Percentiles rank a stretch among this genome's conserved stretches.
These are phyloP conservation scores for Pulveroboletus ravenelii DNA, from an alignment of 768 basidiomycete species.

Conservation along the genomic window DNA sequence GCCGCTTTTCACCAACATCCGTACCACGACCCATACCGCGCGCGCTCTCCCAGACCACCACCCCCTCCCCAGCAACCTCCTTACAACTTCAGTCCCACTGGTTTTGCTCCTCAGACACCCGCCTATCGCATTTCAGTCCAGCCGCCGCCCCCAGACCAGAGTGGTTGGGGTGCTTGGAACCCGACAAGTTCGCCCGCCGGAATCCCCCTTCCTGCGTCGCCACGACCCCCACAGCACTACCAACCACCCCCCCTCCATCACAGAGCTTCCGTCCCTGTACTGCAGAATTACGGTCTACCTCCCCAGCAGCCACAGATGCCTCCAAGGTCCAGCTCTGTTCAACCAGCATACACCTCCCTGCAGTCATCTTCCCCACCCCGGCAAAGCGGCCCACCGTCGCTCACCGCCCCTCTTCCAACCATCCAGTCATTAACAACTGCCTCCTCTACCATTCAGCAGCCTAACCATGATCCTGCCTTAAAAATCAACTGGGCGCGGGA, in stretches of 20 bases:
- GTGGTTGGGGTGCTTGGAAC: constrained; percentile 16
- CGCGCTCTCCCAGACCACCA: constrained; percentile 24
- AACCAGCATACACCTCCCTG: constrained; percentile 15
- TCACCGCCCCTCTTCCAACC: constrained; percentile 69
- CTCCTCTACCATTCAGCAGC: constrained; percentile 46
- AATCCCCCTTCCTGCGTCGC: constrained; percentile 20
- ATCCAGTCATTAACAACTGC: constrained; percentile 53
- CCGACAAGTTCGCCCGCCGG: constrained; percentile 8
- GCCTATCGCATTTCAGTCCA: constrained; percentile 18
- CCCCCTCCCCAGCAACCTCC: constrained; percentile 17
- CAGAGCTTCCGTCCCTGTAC: constrained; percentile 19
- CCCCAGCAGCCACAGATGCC: constrained; percentile 22
- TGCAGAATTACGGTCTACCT: constrained; percentile 22
- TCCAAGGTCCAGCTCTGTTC: constrained; percentile 15
- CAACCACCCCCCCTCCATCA: constrained; percentile 21
- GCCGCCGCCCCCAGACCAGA: constrained; percentile 25
- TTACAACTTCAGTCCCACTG: constrained; percentile 14
- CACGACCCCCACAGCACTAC: constrained; percentile 18
- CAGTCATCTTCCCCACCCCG: constrained; percentile 24
- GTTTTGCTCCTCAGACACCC: constrained; percentile 10
- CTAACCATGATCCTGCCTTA: constrained; percentile 51
- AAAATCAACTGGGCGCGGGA: constrained; percentile 80
- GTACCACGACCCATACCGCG: constrained; percentile 19
- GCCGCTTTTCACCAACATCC: constrained; percentile 23
- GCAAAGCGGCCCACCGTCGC: constrained; percentile 35